A percentile compares a stretch with the other conserved stretches of the same genome.
Evolutionary conservation across 768 basidiomycete genomes (phyloP).

Genomic region (Tulasnella sp.): DNA sequence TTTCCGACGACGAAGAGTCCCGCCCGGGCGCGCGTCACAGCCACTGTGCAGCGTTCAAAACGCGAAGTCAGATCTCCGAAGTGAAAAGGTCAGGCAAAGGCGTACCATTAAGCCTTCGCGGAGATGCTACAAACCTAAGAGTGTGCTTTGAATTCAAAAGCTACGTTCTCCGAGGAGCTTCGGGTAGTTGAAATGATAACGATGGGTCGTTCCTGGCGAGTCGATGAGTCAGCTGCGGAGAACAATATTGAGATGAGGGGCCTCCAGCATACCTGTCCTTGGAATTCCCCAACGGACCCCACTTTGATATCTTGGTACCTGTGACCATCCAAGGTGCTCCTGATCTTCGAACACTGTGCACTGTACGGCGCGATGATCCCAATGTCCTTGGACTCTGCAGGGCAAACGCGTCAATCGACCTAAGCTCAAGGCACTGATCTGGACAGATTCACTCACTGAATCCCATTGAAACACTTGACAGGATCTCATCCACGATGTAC

Average conservation of each 20-base stretch:
- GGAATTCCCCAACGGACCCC: slow-evolving; percentile 9
- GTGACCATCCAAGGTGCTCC: background rate
- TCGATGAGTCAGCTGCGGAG: background rate
- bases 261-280: slow-evolving; percentile 2
- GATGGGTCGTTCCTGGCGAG: slow-evolving; percentile 17
- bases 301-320: slow-evolving; percentile 5
- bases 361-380: slow-evolving; percentile 15
- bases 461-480: too few relatives aligned
- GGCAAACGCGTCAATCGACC: background rate
- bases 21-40: background rate
- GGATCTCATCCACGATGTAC: background rate
- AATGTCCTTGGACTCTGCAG: slow-evolving; percentile 1
- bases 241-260: slow-evolving; percentile 16
- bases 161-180: background rate
- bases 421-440: background rate
- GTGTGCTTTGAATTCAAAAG: slow-evolving; percentile 3
- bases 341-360: slow-evolving; percentile 8
- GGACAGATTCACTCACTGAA: background rate
- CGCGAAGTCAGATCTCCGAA: too few relatives aligned
- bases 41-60: slow-evolving; percentile 29
- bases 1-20: slow-evolving; percentile 13
- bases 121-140: slow-evolving; percentile 19
- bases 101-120: slow-evolving; percentile 19
- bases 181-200: slow-evolving; percentile 24
- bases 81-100: slow-evolving; percentile 42